Evolutionary conservation across 1,284 basidiomycete species (phyloP), one percentile per base, ranked within the genome.

Genomic region (Athelia psychrophila): DNA sequence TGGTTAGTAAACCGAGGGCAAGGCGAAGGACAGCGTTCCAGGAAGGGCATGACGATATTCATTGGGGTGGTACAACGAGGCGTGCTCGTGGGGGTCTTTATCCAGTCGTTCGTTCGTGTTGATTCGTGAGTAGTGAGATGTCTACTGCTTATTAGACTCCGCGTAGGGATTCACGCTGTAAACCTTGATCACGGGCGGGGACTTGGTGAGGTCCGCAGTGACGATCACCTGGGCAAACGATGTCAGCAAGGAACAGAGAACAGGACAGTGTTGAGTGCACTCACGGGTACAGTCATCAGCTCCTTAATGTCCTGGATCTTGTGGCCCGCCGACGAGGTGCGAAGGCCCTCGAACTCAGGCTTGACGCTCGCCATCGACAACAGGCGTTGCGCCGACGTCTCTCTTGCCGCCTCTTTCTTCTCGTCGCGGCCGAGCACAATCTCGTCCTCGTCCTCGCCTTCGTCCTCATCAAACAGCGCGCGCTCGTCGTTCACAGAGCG

Each of bases 261-360:
- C 13, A 53, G 15, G 24, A 24, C 48, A 24, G 27, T 20, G 51
- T 19, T 44, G 5, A 48, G n/a, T 18, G 50, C 6, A 78, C 87
- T 60, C 73, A 95, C 94, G 51, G 93, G 94, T 40, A 97, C 88
- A 45, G 82, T 91, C 86, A 91, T 89, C 60, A 95, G 71, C 67
- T 96, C 93, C 61, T 80, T 85, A 63, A 98, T 91, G 63, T 95
- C 93, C 73, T 98, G 95, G 62, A 95, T 91, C 73, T 84, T 90
- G 72, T 97, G 95, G 16, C 91, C 92, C 40, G 84, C 75, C 8
- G 79, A 58, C 1, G 84, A 86, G 22, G 73, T 73, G 64, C 86
- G 82, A 58, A 96, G 70, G 3, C 91, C 92, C 64, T 96, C 90
- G 62, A 95, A 96, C 56, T 80, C 72, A 47, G 88, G 86, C 60